Base-by-base conservation (phyloP, 805 yeast species). In the Zygosaccharomyces bailii region DNA sequence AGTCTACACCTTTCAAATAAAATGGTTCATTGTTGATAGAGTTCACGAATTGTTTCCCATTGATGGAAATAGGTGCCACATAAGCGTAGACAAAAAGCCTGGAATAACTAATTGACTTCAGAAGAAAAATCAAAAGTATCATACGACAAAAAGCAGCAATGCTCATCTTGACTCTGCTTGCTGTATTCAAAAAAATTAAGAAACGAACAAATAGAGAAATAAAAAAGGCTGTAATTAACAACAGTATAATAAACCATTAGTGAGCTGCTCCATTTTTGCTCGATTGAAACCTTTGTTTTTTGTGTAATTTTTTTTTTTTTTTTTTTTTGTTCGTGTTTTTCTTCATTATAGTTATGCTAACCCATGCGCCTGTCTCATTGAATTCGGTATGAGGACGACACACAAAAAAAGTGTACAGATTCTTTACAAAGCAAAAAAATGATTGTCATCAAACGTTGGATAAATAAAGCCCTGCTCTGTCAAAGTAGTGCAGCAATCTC, bases 1-100 rank as follows among this genome's bases (percentile, higher is more conserved):
- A 90, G 63, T 91, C 98, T 1, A 91, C 85, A 14, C 98, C 98
- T 63, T 78, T 82, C 29, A 90, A 74, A 55, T 74, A 82, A 59
- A 91, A 90, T 6, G 90, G 90, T 48, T 82, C 80, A 25, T 77
- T 72, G 1, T 95, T 86, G 5, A 79, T 76, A 1, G 88, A 73
- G 56, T 90, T 89, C 41, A 80, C 73, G 57, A 91, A 91, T 55
- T 82, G 84, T 23, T 80, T 78, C 1, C 87, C 93, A 44, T 72
- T 68, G 5, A 85, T 72, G 16, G 70, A 75, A 38, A 91, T 81
- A 0, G 96, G 95, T 60, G 83, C 76, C 5, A 84, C 68, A 42
- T 57, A 62, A 2, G 60, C 70, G 31, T 24, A 38, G 36, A 14
- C 37, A 27, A 32, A 48, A 14, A 19, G 34, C 10, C 14, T 42